Percentiles rank a stretch among this genome's conserved stretches.
Evolutionary conservation across 208 protist species (phyloP).

Genomic region (Leptomonas pyrrhocoris): DNA sequence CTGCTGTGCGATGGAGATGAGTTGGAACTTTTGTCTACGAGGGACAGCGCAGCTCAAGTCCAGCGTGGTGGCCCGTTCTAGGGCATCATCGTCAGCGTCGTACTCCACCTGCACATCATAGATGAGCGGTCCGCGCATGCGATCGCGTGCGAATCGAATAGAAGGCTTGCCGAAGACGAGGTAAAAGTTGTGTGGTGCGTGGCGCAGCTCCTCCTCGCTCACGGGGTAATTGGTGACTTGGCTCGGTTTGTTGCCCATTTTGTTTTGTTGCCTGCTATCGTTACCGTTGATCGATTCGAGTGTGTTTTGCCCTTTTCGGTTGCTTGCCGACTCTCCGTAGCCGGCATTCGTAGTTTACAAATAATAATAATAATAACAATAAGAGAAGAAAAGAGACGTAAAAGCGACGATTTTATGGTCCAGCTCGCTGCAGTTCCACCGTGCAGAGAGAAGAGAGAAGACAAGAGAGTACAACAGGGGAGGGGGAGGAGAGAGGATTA

Average conservation of each 20-base stretch:
- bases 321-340: too few species aligned
- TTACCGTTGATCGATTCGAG: too few species aligned
- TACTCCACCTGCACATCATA: constrained; percentile 60
- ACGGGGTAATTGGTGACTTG: constrained; percentile 4
- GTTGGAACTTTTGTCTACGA: constrained; percentile 24
- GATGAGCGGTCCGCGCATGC: constrained; percentile 51
- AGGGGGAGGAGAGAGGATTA: too few species aligned
- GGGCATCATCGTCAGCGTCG: constrained; percentile 39
- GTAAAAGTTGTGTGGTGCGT: constrained; percentile 56
- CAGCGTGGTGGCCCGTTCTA: constrained; percentile 57
- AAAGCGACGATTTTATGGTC: too few species aligned
- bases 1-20: constrained; percentile 1
- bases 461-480: too few species aligned
- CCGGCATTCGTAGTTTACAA: too few species aligned
- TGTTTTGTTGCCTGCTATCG: too few species aligned
- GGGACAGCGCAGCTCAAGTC: constrained; percentile 37
- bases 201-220: constrained; percentile 25
- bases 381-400: too few species aligned
- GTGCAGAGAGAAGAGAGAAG: too few species aligned
- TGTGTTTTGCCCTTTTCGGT: not conserved
- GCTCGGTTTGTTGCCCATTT: constrained; percentile 25
- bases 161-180: constrained; percentile 61
- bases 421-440: too few species aligned
- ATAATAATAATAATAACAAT: too few species aligned
- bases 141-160: constrained; percentile 52